These are phyloP conservation scores for Vanilla planifolia DNA, from an alignment of 106 monocot genomes.

Conservation along the genomic window DNA sequence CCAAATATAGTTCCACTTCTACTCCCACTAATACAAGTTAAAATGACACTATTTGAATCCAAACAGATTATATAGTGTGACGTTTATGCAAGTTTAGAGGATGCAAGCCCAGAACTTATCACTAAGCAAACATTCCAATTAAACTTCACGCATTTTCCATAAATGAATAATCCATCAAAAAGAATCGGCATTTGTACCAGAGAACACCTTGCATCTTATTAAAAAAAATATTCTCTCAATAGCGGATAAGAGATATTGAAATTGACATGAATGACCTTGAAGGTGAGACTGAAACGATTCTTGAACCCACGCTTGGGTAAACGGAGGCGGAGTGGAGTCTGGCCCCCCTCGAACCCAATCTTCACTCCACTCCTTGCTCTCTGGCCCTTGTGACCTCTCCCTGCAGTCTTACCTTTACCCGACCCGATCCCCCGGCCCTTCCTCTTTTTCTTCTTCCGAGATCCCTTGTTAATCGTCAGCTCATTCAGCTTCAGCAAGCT, in stretches of 20 bases:
- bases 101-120: no score
- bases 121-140: no score
- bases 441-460: slow-evolving; percentile 75
- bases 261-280: slow-evolving; percentile 48
- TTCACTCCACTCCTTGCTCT: slow-evolving; percentile 79
- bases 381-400: slow-evolving; percentile 92
- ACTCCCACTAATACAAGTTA: no score
- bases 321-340: slow-evolving; percentile 78
- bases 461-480: slow-evolving; percentile 65
- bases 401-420: slow-evolving; percentile 88
- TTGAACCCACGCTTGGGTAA: slow-evolving; percentile 81
- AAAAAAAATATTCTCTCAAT: no score
- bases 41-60: no score
- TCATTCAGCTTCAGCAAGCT: slow-evolving; percentile 73
- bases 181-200: no score
- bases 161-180: no score
- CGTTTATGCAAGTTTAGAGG: no score
- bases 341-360: slow-evolving; percentile 94
- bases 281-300: slow-evolving; percentile 73
- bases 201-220: no score
- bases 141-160: no score
- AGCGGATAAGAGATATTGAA: neutral
- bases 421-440: slow-evolving; percentile 94
- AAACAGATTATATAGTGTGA: no score
- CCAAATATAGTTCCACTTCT: no score